A percentile compares a stretch with the other conserved stretches of the same genome.
phyloP scores from a whole-genome alignment of 1,284 basidiomycete genomes.

The Ustilago shanxiensis region DNA sequence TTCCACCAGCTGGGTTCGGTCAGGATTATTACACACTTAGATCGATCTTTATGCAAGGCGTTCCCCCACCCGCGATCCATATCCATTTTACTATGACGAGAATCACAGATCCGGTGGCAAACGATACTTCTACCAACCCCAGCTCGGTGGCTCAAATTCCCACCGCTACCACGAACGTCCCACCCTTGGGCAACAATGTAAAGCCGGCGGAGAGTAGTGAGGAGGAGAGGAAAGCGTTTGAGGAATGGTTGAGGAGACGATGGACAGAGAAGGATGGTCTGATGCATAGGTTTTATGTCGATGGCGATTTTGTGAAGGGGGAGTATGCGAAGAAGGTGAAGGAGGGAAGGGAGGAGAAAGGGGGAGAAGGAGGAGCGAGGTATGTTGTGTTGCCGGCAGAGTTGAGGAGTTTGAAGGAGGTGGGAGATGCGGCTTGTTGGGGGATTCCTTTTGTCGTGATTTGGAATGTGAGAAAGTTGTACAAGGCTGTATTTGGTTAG shows the following conservation, averaged over 20 bases:
- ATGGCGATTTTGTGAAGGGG: conserved; percentile 66
- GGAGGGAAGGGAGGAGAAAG: conserved; percentile 4
- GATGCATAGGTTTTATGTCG: conserved; percentile 76
- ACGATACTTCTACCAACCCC: conserved; percentile 26
- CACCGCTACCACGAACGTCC: conserved; percentile 15
- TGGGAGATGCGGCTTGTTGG: conserved; percentile 56
- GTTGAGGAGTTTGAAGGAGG: conserved; percentile 43
- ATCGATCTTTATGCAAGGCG: conserved; percentile 85
- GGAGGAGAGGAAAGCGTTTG: conserved; percentile 80
- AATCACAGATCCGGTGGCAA: conserved; percentile 16
- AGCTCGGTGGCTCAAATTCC: conserved; percentile 12
- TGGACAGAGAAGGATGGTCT: conserved; percentile 87
- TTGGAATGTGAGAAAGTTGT: conserved; percentile 21
- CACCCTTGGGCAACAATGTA: conserved; percentile 36
- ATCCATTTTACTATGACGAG: conserved; percentile 73
- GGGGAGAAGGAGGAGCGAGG: not conserved
- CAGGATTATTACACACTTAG: conserved; percentile 86
- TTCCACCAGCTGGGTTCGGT: conserved; percentile 75
- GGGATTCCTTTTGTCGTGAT: conserved; percentile 28
- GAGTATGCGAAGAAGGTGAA: conserved; percentile 23
- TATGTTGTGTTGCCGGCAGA: conserved; percentile 54
- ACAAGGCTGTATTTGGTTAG: conserved; percentile 30
- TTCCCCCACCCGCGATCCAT: conserved; percentile 87
- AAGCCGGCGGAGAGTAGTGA: conserved; percentile 73
- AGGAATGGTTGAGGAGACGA: conserved; percentile 82